Base-by-base conservation (phyloP, 495 filamentous ascomycete species). In the Podospora pseudocomata region DNA sequence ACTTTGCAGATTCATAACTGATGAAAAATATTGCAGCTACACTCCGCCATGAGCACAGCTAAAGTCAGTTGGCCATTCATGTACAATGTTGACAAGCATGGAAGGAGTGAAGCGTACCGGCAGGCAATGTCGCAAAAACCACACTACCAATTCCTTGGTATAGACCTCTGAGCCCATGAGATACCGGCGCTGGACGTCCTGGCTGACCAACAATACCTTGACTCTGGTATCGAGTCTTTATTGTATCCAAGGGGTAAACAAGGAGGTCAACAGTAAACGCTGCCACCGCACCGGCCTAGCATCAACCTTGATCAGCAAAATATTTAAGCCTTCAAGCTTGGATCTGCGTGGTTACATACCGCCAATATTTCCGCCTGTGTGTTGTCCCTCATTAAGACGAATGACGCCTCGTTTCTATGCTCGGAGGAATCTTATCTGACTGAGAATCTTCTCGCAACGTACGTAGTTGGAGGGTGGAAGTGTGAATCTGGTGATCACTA, bases 61-160 rank as follows among this genome's bases (percentile, higher is more conserved):
- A 11, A 16, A 16, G 34, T 39, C 34, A 39, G 34, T 49, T 16
- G 2, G 13, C 39, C 1, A 3, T 49, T 13, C 39, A 5, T 2
- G 39, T 49, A 49, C 7, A 2, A 16, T 3, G 39, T 49, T 11
- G 13, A 13, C 5, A 16, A 16, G 13, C 23, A 23, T 23, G 23
- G 23, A 11, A 49, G 39, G 39, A 49, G 7, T 16, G 39, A 49
- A 11, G 78, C 83, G 68, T 73, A 91, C 91, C 92, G 34, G 92
- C 91, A 4, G 94, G 94, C 27, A 96, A 83, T 0, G 94, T 97
- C 9, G 92, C 89, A n/a, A 97, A 76, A 5, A 97, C 88, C 2
- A 96, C 90, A 73, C 91, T 94, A 63, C 92, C 92, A 7, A 96
- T 86, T 4, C 94, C 93, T 78, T 97, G 93, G 72, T 97, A 97